phyloP scores from a whole-genome alignment of 345 rosid genomes.

The Murraya koenigii region DNA sequence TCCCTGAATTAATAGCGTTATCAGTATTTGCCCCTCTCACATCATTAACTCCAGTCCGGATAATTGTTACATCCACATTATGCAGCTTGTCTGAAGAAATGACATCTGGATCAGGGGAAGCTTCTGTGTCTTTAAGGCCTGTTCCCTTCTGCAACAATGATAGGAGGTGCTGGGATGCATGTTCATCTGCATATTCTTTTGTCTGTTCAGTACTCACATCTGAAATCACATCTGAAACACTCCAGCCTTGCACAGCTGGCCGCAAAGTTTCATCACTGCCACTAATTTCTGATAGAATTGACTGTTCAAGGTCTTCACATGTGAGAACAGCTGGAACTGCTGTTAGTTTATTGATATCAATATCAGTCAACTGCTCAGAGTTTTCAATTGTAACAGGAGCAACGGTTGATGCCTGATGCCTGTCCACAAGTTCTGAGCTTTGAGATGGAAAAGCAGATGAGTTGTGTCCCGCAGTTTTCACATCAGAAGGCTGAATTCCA shows the following conservation, averaged over 20 bases:
- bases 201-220: conserved; percentile 39
- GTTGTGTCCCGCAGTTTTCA: conserved; percentile 24
- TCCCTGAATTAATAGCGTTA: conserved; percentile 34
- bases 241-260: conserved; percentile 34
- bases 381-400: conserved; percentile 24
- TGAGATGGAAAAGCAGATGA: conserved; percentile 35
- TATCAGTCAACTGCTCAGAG: conserved; percentile 26
- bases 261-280: conserved; percentile 40
- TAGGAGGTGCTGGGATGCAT: conserved; percentile 87
- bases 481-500: conserved; percentile 44
- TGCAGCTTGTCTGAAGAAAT: conserved; percentile 18
- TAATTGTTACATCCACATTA: conserved; percentile 21
- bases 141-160: conserved; percentile 69
- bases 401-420: conserved; percentile 23
- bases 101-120: conserved; percentile 31
- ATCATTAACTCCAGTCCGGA: conserved; percentile 18
- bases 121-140: conserved; percentile 26
- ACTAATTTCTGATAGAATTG: conserved; percentile 70
- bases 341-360: conserved; percentile 28
- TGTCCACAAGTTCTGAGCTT: conserved; percentile 31
- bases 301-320: conserved; percentile 97
- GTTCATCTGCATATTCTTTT: conserved; percentile 47
- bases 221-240: conserved; percentile 28
- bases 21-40: conserved; percentile 41
- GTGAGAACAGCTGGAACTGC: conserved; percentile 73